These are phyloP conservation scores for Multifurca ochricompacta DNA, from an alignment of 768 basidiomycete genomes.

Conservation along the genomic window DNA sequence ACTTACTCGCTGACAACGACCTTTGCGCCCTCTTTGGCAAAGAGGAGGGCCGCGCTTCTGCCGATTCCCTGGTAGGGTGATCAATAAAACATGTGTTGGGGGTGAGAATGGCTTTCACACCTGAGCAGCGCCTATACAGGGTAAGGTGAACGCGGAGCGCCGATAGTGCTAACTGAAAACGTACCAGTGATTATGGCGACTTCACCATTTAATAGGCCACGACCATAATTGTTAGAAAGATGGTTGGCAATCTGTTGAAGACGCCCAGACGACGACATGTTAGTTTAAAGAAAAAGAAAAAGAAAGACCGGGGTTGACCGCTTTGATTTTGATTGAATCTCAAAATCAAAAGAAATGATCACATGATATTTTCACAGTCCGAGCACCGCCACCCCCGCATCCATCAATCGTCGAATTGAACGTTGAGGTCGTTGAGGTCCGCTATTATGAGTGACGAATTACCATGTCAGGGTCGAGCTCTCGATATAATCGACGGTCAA, in stretches of 20 bases:
- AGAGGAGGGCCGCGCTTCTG: slow-evolving; percentile 61
- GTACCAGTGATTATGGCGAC: slow-evolving; percentile 82
- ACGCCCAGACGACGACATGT: slow-evolving; percentile 28
- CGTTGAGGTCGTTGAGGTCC: too few species aligned
- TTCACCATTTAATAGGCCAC: slow-evolving; percentile 63
- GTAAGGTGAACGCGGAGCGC: slow-evolving; percentile 9
- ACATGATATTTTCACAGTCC: too few species aligned
- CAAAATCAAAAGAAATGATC: too few species aligned
- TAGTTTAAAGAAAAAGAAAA: background rate
- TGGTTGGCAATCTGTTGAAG: slow-evolving; percentile 68
- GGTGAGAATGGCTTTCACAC: slow-evolving; percentile 28
- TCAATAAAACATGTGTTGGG: slow-evolving; percentile 8
- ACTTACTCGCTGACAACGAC: slow-evolving; percentile 76
- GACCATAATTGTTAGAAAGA: slow-evolving; percentile 41
- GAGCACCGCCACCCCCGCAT: slow-evolving; percentile 10
- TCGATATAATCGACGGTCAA: too few species aligned
- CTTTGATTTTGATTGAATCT: too few species aligned
- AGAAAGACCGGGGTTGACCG: background rate
- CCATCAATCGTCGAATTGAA: too few species aligned
- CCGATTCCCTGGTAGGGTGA: slow-evolving; percentile 61
- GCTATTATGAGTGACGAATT: too few species aligned
- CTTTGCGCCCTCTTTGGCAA: slow-evolving; percentile 80
- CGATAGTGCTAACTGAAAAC: slow-evolving; percentile 22
- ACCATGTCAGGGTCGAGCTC: too few species aligned
- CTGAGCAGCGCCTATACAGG: slow-evolving; percentile 60